phyloP scores from a whole-genome alignment of 2,329 filamentous ascomycete species.

The Ambrosiella xylebori region DNA sequence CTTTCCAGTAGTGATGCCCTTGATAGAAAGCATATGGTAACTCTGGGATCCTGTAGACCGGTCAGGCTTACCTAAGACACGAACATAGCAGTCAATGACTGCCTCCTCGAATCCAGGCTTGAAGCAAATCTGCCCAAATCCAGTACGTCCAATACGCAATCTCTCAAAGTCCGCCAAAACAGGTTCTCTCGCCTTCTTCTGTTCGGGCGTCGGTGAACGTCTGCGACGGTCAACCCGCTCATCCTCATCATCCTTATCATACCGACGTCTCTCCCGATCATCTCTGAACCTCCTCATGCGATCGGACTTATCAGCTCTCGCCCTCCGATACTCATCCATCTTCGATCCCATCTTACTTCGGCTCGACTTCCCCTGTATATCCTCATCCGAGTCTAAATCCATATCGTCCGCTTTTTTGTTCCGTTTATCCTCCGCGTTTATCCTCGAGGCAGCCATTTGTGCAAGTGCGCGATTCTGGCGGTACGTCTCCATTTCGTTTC shows the following conservation, averaged over 20 bases:
- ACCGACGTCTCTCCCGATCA: conserved; percentile 26
- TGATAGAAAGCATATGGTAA: conserved; percentile 50
- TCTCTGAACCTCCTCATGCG: conserved; percentile 46
- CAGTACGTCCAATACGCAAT: conserved; percentile 64
- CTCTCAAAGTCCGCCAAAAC: conserved; percentile 63
- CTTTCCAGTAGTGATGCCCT: conserved; percentile 60
- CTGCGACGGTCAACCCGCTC: conserved; percentile 60
- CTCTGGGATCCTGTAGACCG: conserved; percentile 52
- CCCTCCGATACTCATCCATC: conserved; percentile 43
- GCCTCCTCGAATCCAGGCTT: conserved; percentile 74
- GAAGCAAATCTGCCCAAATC: conserved; percentile 84
- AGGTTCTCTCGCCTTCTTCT: conserved; percentile 37
- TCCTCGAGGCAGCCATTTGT: conserved; percentile 52
- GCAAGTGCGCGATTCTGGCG: conserved; percentile 70
- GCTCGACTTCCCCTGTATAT: conserved; percentile 33
- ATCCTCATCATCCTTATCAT: conserved; percentile 45
- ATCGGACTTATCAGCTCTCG: conserved; percentile 46
- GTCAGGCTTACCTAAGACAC: conserved; percentile 68
- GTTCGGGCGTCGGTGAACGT: conserved; percentile 37
- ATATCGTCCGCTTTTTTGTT: conserved; percentile 60
- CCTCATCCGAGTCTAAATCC: conserved; percentile 59
- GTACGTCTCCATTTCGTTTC: conserved; percentile 63
- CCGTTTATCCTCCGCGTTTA: conserved; percentile 44
- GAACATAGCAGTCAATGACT: conserved; percentile 69
- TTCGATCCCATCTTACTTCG: conserved; percentile 8